A percentile compares a stretch with the other conserved stretches of the same genome.
These are phyloP conservation scores for Starmerella geochares DNA, from an alignment of 805 yeast species.

Conservation along the genomic window DNA sequence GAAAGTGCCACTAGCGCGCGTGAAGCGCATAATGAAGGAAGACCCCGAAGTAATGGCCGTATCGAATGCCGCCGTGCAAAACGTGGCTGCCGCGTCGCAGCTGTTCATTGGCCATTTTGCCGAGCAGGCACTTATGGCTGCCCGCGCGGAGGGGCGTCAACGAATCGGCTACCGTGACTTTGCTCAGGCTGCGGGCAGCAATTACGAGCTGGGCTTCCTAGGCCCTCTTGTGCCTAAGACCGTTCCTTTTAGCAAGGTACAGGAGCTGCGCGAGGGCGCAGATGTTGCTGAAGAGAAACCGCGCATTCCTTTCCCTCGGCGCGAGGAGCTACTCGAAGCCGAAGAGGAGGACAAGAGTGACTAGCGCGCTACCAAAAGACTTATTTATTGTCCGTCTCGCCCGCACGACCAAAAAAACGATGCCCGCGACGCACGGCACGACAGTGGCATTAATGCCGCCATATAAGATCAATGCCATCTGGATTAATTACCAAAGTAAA, in stretches of 20 bases:
- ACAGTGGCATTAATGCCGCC: no score
- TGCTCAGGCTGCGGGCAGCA: slow-evolving; percentile 49
- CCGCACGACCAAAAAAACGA: no score
- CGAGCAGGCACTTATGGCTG: slow-evolving; percentile 57
- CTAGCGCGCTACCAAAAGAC: not conserved
- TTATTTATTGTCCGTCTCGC: not conserved
- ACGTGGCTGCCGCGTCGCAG: slow-evolving; percentile 70
- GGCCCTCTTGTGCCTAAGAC: slow-evolving; percentile 52
- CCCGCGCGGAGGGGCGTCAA: slow-evolving; percentile 57
- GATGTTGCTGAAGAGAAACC: slow-evolving; percentile 10
- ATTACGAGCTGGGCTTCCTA: slow-evolving; percentile 53
- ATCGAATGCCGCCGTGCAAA: slow-evolving; percentile 60
- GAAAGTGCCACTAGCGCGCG: slow-evolving; percentile 51
- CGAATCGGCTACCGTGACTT: slow-evolving; percentile 63
- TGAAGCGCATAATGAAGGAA: slow-evolving; percentile 60
- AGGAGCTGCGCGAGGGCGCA: slow-evolving; percentile 15
- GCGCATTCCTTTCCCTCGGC: slow-evolving; percentile 21
- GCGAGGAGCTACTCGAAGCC: slow-evolving; percentile 21
- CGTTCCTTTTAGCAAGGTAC: slow-evolving; percentile 22
- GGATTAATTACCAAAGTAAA: no score
- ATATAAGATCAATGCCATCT: no score
- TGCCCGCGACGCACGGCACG: no score
- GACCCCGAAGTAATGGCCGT: slow-evolving; percentile 65
- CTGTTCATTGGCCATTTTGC: slow-evolving; percentile 58
- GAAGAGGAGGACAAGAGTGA: slow-evolving; percentile 20